Evolutionary conservation across 2,329 filamentous ascomycete species (phyloP), one percentile per base, ranked within the genome.

Genomic region (Endoconidiophora laricicola): DNA sequence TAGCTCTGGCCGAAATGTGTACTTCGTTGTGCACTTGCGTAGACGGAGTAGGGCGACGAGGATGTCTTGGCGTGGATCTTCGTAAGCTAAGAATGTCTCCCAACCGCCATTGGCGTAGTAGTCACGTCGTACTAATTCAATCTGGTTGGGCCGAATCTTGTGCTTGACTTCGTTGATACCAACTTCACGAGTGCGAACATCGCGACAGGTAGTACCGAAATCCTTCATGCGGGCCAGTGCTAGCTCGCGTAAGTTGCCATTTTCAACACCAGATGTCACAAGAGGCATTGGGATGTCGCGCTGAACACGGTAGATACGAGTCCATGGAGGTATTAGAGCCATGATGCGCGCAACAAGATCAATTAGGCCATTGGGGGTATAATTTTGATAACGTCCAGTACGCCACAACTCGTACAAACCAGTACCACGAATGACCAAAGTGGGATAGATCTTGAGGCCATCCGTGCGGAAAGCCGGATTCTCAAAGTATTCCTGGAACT

Each of bases 201-300:
- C 91, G 56, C 93, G 86, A 62, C 93, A 98, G 1, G 86, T 86
- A 0, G 91, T 98, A 46, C 93, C 93, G 58, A 98, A 96, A 63
- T 98, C 91, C 65, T 95, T 95, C 93, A 98, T 98, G 20, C 91
- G 76, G n/a, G 88, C 87, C 50, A 98, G 70, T 0, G 91, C 90
- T 45, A 98, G 70, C 64, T 98, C 91, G 55, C 91, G 80, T 38
- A 98, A 69, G 62, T 98, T 98, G 54, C 91, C 91, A 58, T 98
- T 98, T 67, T 98, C 91, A 0, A 98, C 91, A 39, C 91, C 91
- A 0, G 90, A 94, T 0, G 91, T 96, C n/a, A 98, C 93, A 22
- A 98, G 73, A 0, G 91, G 91, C 91, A 98, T 98, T n/a, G 91
- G 91, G 52, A 98, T 98, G 66, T 98, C 91, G 63, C 91, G 80